Conservation (phyloP, 345 rosid genomes). For the Eucalyptus cladocalyx region DNA sequence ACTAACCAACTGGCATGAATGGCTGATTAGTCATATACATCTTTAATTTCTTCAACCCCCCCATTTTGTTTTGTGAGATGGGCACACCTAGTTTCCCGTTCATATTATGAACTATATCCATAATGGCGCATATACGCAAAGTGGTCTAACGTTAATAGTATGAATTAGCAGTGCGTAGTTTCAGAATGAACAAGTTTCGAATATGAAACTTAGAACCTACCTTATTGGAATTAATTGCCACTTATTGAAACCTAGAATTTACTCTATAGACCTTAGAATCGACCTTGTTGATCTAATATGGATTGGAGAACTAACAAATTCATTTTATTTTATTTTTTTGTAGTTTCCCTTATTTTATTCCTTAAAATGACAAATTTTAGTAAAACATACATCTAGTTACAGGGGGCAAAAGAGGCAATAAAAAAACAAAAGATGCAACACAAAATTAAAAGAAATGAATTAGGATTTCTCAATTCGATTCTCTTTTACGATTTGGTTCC, state of each 20-base stretch:
- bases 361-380: neutral
- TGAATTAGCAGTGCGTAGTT: neutral
- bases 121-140: accelerated
- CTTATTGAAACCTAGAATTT: no score
- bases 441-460: neutral
- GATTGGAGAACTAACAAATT: accelerated
- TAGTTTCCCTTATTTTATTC: neutral
- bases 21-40: neutral
- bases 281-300: accelerated
- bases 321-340: neutral
- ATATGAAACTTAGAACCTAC: accelerated
- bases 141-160: accelerated
- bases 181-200: accelerated
- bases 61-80: neutral
- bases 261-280: accelerated
- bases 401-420: neutral
- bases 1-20: neutral
- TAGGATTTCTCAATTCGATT: neutral
- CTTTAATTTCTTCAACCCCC: neutral
- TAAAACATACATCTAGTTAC: neutral
- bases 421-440: neutral
- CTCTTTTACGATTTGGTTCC: neutral
- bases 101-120: neutral
- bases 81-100: neutral
- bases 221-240: no score